Evolutionary conservation across 148 eudicot species (phyloP), one percentile per base, ranked within the genome.

Genomic region (Rhododendron ovatum): DNA sequence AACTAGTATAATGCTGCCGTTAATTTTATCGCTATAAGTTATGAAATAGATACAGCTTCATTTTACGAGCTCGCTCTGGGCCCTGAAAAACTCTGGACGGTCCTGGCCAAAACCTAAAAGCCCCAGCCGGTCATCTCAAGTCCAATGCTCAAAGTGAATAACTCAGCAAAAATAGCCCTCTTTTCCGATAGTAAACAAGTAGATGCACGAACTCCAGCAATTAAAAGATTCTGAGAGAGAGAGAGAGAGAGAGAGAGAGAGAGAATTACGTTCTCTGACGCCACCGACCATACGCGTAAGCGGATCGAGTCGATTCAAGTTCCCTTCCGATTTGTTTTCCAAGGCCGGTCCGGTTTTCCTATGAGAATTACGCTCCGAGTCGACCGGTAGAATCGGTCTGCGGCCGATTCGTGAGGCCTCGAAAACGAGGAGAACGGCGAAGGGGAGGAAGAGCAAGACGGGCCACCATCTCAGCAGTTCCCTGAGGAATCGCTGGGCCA

Each of bases 251-350:
- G 24, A 57, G 74, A 84, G 61, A 57, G 77, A 10, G 15, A 88
- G 57, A 53, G 18, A 14, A 15, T 94, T 85, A 93, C 98, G 95
- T 87, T 95, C 86, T 89, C 90, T 94, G 59, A 91, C 95, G 81
- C 98, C 98, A 55, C 89, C 90, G 79, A 93, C 90, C 78, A 91
- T 85, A 45, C 85, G 92, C 78, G 94, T 91, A 4, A 87, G 84
- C 30, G 93, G 94, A 89, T 95, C 95, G 13, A 94, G 86, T 35
- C 94, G 93, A 79, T 93, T 88, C 90, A 96, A 92, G 26, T 96
- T 95, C 22, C 85, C 89, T 28, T 53, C 63, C 76, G 85, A 12
- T 48, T 86, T 87, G 63, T 75, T 87, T 28, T 67, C 89, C 33
- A 28, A 2, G 51, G 1, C 48, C n/a, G 35, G 73, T 30, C 50